Evolutionary conservation across 1,139 yeast genomes (phyloP).

Genomic region (Pneumocystis wakefieldiae): DNA sequence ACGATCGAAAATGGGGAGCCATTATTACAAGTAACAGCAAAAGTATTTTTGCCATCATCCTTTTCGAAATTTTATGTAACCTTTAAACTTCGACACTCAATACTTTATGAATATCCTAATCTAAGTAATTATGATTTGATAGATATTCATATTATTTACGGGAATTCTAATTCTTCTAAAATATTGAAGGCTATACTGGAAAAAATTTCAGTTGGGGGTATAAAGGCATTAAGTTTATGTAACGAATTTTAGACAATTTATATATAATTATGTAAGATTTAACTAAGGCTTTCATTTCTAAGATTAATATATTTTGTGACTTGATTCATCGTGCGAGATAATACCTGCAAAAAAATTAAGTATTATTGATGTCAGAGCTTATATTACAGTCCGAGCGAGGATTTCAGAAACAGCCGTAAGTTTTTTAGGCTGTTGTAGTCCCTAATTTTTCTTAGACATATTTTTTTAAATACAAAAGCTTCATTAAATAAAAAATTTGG

Average conservation of each 20-base stretch:
- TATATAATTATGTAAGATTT: background rate
- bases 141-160: background rate
- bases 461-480: constrained; percentile 99
- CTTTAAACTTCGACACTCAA: background rate
- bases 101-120: constrained; percentile 1
- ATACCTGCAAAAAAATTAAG: background rate
- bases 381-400: constrained; percentile 96
- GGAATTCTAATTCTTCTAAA: background rate
- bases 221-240: background rate
- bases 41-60: background rate
- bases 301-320: background rate
- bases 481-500: constrained; percentile 91
- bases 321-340: background rate
- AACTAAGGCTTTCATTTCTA: background rate
- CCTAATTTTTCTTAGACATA: constrained; percentile 45
- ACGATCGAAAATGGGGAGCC: background rate
- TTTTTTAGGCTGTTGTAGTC: background rate
- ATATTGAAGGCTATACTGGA: background rate
- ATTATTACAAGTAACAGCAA: background rate
- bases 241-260: background rate
- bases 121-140: background rate
- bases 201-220: background rate
- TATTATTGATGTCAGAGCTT: background rate
- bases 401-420: constrained; percentile 65
- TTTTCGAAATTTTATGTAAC: background rate